Conservation (phyloP, 140 eudicot genomes). For the Oenanthe javanica region DNA sequence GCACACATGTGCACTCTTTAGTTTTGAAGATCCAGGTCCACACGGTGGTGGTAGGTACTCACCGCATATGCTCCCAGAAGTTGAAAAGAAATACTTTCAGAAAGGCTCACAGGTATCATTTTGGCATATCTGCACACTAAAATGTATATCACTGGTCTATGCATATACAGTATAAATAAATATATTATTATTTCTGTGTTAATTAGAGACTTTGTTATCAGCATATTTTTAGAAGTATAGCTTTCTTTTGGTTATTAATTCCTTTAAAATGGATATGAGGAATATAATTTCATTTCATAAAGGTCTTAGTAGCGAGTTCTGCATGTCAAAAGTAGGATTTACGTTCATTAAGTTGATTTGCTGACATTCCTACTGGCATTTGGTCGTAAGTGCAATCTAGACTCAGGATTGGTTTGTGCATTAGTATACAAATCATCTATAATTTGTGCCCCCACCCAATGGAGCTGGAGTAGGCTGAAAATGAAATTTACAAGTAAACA, state of each 20-base stretch:
- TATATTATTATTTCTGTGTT: not conserved
- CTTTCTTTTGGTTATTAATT: not conserved
- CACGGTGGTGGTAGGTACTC: constrained; percentile 66
- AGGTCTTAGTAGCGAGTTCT: not conserved
- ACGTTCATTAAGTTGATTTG: not conserved
- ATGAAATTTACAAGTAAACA: not conserved
- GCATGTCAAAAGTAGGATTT: not conserved
- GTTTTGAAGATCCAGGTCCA: constrained; percentile 62
- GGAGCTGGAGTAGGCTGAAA: not conserved
- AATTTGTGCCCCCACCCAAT: not conserved
- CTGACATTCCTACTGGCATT: not conserved
- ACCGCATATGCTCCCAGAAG: constrained; percentile 60
- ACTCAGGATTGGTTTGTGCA: not conserved
- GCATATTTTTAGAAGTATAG: not conserved
- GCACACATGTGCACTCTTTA: constrained; percentile 18
- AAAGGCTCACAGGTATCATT: constrained; percentile 60
- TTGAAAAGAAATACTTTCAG: constrained; percentile 42
- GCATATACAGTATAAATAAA: too few species aligned
- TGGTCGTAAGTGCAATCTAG: not conserved
- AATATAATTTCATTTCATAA: not conserved
- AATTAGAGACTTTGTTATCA: not conserved
- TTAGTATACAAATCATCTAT: not conserved
- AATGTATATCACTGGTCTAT: not conserved
- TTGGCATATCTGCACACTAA: not conserved
- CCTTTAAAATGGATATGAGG: not conserved